Percentiles rank a stretch among this genome's conserved stretches.
Conservation (phyloP, 257 asterid species). For the Solanum chiquidenum region DNA sequence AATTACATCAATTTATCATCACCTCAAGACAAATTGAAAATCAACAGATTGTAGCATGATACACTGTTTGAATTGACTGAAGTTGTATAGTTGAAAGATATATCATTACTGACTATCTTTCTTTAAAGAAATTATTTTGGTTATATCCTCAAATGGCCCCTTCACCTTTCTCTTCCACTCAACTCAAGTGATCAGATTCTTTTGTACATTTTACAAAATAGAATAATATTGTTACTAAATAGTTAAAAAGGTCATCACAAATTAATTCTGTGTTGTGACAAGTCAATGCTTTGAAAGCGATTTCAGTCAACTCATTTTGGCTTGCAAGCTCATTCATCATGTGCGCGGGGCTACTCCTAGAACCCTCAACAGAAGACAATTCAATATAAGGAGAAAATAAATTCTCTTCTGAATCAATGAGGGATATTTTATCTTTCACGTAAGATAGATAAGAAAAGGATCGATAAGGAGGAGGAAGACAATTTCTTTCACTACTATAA, state of each 20-base stretch:
- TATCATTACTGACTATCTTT: not conserved
- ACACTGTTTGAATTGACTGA: not conserved
- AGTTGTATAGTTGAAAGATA: not conserved
- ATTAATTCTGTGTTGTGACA: not conserved
- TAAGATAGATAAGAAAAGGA: not conserved
- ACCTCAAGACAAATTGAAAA: not conserved
- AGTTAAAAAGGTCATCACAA: not conserved
- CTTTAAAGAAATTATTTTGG: not conserved
- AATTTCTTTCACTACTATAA: not conserved
- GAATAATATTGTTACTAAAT: too few species aligned
- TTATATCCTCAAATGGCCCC: not conserved
- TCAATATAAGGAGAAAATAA: not conserved
- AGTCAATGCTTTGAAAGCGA: not conserved
- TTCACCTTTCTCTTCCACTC: not conserved
- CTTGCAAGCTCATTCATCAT: not conserved
- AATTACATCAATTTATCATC: not conserved
- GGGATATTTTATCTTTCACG: not conserved
- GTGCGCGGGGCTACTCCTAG: not conserved
- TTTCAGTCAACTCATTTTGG: not conserved
- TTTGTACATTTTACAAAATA: not conserved
- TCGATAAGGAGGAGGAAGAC: not conserved
- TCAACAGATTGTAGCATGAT: not conserved
- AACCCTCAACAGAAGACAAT: not conserved
- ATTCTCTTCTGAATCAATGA: not conserved
- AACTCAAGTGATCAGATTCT: not conserved